phyloP scores from a whole-genome alignment of 192 early-diverging fungal genomes.

The Backusella westeae region DNA sequence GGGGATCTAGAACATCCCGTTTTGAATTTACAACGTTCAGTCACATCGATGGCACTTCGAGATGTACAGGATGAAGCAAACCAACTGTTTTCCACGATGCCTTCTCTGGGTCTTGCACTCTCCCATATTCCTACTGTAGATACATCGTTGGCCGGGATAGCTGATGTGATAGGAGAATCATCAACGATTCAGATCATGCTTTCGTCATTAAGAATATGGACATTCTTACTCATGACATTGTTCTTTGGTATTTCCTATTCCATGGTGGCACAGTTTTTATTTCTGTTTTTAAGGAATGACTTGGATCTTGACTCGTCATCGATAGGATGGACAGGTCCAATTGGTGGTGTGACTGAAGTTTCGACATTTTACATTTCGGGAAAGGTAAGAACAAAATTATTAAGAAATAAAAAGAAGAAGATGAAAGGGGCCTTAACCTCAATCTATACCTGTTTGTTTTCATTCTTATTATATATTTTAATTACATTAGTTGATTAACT shows the following conservation, averaged over 20 bases:
- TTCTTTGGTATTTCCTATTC: slow-evolving; percentile 32
- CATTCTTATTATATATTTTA: neutral
- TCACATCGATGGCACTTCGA: slow-evolving; percentile 13
- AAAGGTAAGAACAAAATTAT: slow-evolving; percentile 20
- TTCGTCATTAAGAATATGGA: slow-evolving; percentile 18
- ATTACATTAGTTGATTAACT: slow-evolving; percentile 30
- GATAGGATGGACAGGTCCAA: slow-evolving; percentile 41
- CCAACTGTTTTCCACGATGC: slow-evolving; percentile 10
- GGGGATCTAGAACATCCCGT: neutral
- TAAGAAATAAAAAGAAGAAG: neutral
- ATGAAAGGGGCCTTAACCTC: neutral
- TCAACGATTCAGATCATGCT: slow-evolving; percentile 4
- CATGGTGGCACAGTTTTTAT: slow-evolving; percentile 37
- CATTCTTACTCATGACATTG: slow-evolving; percentile 28
- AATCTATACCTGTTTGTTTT: neutral
- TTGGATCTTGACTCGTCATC: slow-evolving; percentile 27
- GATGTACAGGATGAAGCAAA: slow-evolving; percentile 26
- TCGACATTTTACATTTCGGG: slow-evolving; percentile 39
- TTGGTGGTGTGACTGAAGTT: slow-evolving; percentile 36
- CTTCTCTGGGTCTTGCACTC: slow-evolving; percentile 30
- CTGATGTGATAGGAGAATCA: slow-evolving; percentile 1
- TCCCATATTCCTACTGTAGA: slow-evolving; percentile 31
- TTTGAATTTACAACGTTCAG: neutral
- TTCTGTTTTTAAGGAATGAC: slow-evolving; percentile 31
- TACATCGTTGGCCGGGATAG: slow-evolving; percentile 26